These are phyloP conservation scores for Sporothrix mexicana DNA, from an alignment of 2,329 filamentous ascomycete genomes.

Conservation along the genomic window DNA sequence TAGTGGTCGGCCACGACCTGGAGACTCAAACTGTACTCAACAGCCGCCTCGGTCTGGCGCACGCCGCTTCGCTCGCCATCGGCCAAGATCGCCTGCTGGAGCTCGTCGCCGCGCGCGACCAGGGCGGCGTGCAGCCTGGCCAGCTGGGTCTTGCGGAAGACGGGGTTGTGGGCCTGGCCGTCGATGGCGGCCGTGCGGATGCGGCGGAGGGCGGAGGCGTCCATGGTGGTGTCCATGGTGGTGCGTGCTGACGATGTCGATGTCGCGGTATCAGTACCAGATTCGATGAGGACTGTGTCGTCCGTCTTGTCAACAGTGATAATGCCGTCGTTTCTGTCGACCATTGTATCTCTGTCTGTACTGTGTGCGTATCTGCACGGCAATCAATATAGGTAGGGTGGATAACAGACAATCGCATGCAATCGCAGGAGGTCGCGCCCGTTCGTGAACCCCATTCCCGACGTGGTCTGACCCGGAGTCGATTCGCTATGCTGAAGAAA, in stretches of 20 bases:
- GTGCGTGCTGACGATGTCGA: too few relatives aligned
- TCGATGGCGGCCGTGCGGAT: slow-evolving; percentile 6
- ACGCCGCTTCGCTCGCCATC: neutral
- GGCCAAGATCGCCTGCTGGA: neutral
- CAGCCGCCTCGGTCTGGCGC: neutral
- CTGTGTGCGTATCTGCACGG: neutral
- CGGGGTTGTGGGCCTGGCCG: slow-evolving; percentile 16
- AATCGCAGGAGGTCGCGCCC: neutral
- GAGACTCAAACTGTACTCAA: neutral
- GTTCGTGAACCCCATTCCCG: too few relatives aligned
- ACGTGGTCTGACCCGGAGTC: neutral
- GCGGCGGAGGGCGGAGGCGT: neutral
- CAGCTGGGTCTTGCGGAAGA: slow-evolving; percentile 18
- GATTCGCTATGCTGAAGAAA: neutral
- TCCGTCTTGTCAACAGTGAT: neutral
- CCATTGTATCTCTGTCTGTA: neutral
- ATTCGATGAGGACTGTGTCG: too few relatives aligned
- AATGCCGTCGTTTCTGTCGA: neutral
- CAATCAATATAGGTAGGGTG: neutral
- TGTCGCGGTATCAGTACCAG: too few relatives aligned
- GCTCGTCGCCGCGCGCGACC: neutral
- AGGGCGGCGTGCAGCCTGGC: neutral
- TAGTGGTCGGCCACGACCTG: neutral
- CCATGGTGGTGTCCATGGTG: too few relatives aligned
- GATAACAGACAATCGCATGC: neutral